These are phyloP conservation scores for Phaffomyces opuntiae DNA, from an alignment of 805 yeast species.

Conservation along the genomic window DNA sequence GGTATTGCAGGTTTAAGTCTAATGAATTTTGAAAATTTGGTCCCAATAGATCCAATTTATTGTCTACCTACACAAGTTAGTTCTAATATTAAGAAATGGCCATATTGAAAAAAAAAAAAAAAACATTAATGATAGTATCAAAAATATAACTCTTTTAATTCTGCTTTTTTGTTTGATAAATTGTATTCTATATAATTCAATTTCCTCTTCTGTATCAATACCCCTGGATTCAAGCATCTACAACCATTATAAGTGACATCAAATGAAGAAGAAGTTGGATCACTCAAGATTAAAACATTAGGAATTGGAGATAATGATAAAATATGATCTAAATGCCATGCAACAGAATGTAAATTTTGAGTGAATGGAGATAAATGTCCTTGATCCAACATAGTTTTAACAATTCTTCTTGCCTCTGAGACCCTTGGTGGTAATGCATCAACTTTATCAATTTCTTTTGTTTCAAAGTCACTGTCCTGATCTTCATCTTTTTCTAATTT, in stretches of 20 bases:
- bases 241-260: slow-evolving; percentile 80
- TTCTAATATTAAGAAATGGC: slow-evolving; percentile 29
- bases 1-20: slow-evolving; percentile 85
- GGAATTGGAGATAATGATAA: slow-evolving; percentile 78
- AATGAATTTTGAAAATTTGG: slow-evolving; percentile 53
- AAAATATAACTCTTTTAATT: slow-evolving; percentile 39
- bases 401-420: slow-evolving; percentile 59
- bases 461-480: background rate
- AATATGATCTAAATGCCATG: slow-evolving; percentile 63
- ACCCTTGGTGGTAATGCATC: slow-evolving; percentile 39
- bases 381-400: slow-evolving; percentile 80
- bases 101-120: slow-evolving; percentile 13
- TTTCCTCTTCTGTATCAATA: slow-evolving; percentile 39
- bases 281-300: slow-evolving; percentile 53
- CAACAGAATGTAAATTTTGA: slow-evolving; percentile 49
- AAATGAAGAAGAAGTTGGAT: slow-evolving; percentile 62
- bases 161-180: slow-evolving; percentile 50
- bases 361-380: slow-evolving; percentile 82
- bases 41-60: slow-evolving; percentile 75
- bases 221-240: slow-evolving; percentile 67
- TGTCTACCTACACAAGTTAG: slow-evolving; percentile 59
- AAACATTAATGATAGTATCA: slow-evolving; percentile 5
- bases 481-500: slow-evolving; percentile 21
- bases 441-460: slow-evolving; percentile 23
- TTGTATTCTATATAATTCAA: slow-evolving; percentile 69